phyloP scores from a whole-genome alignment of 1,139 yeast species.

The Diutina rugosa region DNA sequence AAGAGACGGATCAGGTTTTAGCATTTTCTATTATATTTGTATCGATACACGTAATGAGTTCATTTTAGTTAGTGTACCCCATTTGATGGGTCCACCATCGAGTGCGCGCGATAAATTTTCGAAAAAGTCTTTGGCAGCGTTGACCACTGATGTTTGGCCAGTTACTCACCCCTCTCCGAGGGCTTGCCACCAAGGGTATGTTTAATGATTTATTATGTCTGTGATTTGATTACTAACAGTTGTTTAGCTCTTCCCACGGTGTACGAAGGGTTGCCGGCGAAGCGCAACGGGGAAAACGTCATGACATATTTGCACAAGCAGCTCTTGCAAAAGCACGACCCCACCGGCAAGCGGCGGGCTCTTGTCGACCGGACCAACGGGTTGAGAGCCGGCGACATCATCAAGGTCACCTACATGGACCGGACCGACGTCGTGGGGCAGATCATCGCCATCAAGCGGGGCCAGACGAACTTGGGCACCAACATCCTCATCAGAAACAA shows the following conservation, averaged over 20 bases:
- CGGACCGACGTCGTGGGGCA: constrained; percentile 64
- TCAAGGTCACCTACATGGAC: constrained; percentile 62
- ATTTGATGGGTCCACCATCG: background rate
- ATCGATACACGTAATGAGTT: background rate
- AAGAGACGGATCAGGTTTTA: constrained; percentile 79
- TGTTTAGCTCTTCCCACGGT: constrained; percentile 13
- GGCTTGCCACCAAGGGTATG: constrained; percentile 2
- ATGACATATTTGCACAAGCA: constrained; percentile 35
- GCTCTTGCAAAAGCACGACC: constrained; percentile 49
- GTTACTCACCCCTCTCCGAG: background rate
- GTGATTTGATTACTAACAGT: background rate
- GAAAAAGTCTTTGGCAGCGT: background rate
- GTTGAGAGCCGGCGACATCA: constrained; percentile 73
- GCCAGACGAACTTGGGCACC: constrained; percentile 47
- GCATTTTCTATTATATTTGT: background rate
- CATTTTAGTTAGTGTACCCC: background rate
- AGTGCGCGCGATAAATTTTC: background rate
- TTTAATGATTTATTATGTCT: background rate
- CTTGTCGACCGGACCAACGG: constrained; percentile 36
- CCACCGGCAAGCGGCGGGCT: constrained; percentile 59
- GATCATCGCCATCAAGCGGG: constrained; percentile 61
- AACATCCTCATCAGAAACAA: constrained; percentile 70
- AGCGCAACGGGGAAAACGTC: constrained; percentile 37
- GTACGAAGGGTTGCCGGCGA: constrained; percentile 39
- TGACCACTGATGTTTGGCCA: background rate